Evolutionary conservation across 345 rosid species (phyloP), one percentile per base, ranked within the genome.

Genomic region (Aquilaria yunnanensis): DNA sequence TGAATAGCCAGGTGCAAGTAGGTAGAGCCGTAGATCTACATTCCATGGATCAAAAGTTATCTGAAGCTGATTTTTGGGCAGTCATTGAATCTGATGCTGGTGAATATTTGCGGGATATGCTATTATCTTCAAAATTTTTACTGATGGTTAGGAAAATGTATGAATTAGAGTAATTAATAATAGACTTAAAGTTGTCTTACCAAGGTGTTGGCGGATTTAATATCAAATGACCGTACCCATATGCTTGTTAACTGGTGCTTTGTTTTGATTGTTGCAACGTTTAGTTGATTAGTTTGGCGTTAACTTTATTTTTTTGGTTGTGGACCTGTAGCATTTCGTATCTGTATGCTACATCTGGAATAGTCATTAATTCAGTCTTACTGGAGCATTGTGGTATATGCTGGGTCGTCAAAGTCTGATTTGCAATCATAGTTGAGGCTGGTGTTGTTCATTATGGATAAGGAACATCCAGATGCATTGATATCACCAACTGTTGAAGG

Each of bases 391-490:
- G 53, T 62, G 50, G 31, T 41, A 13, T 59, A 66, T 69, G 66
- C 43, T 59, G 32, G 57, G 13, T 16, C 43, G 14, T 51, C 65
- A 65, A 67, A 66, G 51, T 48, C 63, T 51, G 53, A 57, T 57
- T 45, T 48, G 68, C 47, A 16, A 60, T 65, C 57, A 31, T 61
- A n/a, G 49, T 51, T 61, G 50, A 58, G 71, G 60, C n/a, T 51
- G 43, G 57, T 50, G 37, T 57, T 57, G 13, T 5, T 5, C 14
- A 48, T 52, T 62, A 82, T 85, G 90, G 83, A 82, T 63, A 61
- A 77, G 53, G 81, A 53, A 73, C 67, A 78, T 57, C 69, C 78
- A 71, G 85, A 87, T 66, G 74, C 77, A 60, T 64, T 83, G 32
- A 60, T 65, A 74, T 43, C 81, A 9, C 71, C 75, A 59, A 60